Conservation (phyloP, 1,139 yeast species). For the Zygosaccharomyces pseudobailii region DNA sequence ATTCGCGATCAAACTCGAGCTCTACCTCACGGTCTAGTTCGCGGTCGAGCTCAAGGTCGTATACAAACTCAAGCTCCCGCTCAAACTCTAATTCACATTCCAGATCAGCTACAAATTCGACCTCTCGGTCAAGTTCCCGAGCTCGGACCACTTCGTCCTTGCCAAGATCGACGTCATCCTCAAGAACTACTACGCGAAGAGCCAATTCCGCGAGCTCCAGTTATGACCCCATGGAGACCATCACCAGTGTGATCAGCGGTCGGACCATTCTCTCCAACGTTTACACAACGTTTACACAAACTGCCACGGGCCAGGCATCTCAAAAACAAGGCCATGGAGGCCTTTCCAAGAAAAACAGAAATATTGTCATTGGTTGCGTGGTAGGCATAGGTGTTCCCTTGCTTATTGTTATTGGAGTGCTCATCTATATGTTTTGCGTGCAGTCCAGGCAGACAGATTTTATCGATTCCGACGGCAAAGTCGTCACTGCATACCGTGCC, state of each 20-base stretch:
- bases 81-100: constrained; percentile 4
- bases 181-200: constrained; percentile 9
- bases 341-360: constrained; percentile 40
- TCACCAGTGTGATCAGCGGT: constrained; percentile 32
- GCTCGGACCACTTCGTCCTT: constrained; percentile 9
- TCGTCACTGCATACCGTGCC: constrained; percentile 34
- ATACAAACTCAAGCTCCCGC: neutral
- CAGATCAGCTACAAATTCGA: constrained; percentile 1
- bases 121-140: constrained; percentile 7
- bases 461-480: constrained; percentile 40
- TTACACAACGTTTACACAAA: constrained; percentile 30
- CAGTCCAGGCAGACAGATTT: constrained; percentile 34
- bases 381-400: constrained; percentile 40
- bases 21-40: neutral
- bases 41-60: neutral
- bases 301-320: constrained; percentile 18
- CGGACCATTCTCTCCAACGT: constrained; percentile 32
- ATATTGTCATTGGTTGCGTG: constrained; percentile 47
- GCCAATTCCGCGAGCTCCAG: constrained; percentile 13
- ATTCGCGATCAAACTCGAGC: neutral
- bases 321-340: constrained; percentile 28
- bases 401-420: constrained; percentile 17
- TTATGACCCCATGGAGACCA: constrained; percentile 13
- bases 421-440: constrained; percentile 30
- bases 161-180: constrained; percentile 9